Evolutionary conservation across 176 grass and related monocot species (phyloP).

Genomic region (Eragrostis curvula): DNA sequence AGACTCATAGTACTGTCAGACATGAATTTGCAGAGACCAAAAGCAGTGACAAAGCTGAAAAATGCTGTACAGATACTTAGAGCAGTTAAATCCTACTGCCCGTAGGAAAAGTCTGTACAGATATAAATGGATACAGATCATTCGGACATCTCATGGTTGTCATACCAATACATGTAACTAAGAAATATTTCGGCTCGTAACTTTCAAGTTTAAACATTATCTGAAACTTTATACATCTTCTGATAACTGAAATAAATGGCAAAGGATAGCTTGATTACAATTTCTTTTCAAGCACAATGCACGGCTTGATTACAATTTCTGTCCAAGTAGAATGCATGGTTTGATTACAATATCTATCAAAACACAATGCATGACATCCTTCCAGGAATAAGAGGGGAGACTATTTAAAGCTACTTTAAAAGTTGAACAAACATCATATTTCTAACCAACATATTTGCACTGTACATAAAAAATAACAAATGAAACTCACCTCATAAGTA

Average conservation of each 20-base stretch:
- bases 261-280: neutral
- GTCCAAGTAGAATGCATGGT: neutral
- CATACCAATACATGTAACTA: neutral
- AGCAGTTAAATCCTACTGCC: constrained; percentile 51
- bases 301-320: neutral
- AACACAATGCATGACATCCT: neutral
- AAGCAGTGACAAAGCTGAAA: neutral
- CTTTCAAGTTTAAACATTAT: constrained; percentile 19
- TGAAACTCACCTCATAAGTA: constrained; percentile 80
- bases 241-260: neutral
- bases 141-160: neutral
- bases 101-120: constrained; percentile 32
- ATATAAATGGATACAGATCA: neutral
- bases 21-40: neutral
- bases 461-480: constrained; percentile 1
- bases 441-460: neutral
- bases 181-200: neutral
- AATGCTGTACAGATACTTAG: neutral
- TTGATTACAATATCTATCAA: neutral
- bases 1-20: neutral
- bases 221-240: neutral
- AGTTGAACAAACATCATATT: neutral
- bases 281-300: neutral
- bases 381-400: neutral
- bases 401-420: neutral